Evolutionary conservation across 2,329 filamentous ascomycete genomes (phyloP).

Genomic region (Curvularia verruculosa): DNA sequence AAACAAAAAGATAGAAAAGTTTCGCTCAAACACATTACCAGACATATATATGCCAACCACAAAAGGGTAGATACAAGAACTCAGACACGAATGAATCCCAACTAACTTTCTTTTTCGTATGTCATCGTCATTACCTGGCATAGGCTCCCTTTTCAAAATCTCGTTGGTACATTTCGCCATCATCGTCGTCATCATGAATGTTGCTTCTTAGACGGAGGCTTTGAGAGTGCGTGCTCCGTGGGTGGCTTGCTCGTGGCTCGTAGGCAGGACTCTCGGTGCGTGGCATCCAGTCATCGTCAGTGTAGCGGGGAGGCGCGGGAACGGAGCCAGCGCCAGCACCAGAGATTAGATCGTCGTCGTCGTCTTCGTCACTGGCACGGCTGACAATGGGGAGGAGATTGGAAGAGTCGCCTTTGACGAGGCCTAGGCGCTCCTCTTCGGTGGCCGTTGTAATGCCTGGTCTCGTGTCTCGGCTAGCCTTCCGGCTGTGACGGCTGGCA

Average conservation of each 20-base stretch:
- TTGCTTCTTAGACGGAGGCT: background rate
- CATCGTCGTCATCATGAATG: background rate
- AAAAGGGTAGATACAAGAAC: background rate
- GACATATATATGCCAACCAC: background rate
- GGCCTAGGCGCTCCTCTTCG: constrained; percentile 81
- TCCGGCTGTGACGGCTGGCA: constrained; percentile 36
- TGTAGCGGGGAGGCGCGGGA: constrained; percentile 22
- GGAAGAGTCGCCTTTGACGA: constrained; percentile 75
- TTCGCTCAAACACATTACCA: background rate
- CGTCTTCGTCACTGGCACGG: constrained; percentile 24
- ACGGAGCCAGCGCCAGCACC: background rate
- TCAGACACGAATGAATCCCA: background rate
- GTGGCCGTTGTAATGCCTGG: constrained; percentile 61
- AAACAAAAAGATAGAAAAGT: background rate
- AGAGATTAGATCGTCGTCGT: constrained; percentile 5
- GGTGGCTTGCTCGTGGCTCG: background rate
- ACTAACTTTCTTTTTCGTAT: background rate
- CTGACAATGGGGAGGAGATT: constrained; percentile 39
- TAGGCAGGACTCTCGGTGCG: constrained; percentile 17
- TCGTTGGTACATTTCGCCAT: background rate
- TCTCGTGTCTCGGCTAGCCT: constrained; percentile 44
- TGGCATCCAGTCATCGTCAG: constrained; percentile 20
- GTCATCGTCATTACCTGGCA: background rate
- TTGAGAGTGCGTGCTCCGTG: background rate
- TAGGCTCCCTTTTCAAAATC: background rate